Evolutionary conservation across 2,329 filamentous ascomycete species (phyloP).

Genomic region (Huntiella decipiens): DNA sequence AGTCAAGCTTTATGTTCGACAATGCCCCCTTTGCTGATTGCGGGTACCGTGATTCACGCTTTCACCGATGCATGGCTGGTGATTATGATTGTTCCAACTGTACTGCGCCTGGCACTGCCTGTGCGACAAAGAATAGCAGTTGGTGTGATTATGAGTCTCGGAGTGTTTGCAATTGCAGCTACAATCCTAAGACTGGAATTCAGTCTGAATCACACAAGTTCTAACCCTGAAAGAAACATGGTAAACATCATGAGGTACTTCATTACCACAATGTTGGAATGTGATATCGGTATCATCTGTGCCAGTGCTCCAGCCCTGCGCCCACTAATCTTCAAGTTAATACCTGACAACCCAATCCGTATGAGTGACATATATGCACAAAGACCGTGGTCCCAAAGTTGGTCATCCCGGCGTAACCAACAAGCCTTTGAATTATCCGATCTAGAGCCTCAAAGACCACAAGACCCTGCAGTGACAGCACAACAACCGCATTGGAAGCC

Average conservation of each 20-base stretch:
- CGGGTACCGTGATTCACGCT: constrained; percentile 27
- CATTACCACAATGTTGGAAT: constrained; percentile 20
- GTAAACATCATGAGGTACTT: constrained; percentile 18
- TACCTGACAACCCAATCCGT: constrained; percentile 11
- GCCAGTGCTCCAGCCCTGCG: constrained; percentile 19
- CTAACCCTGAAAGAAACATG: constrained; percentile 12
- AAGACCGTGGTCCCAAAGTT: too few relatives aligned
- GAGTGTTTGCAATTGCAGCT: constrained; percentile 19
- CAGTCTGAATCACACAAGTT: constrained; percentile 15
- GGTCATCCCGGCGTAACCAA: background rate
- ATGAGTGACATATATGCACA: background rate
- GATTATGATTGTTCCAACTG: constrained; percentile 22
- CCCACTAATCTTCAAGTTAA: constrained; percentile 16
- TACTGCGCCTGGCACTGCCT: constrained; percentile 13
- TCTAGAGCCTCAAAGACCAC: background rate
- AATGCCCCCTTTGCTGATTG: constrained; percentile 21
- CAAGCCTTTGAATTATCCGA: background rate
- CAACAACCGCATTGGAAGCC: background rate
- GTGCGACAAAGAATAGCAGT: constrained; percentile 26
- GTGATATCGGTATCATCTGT: constrained; percentile 20
- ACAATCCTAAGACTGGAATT: constrained; percentile 14
- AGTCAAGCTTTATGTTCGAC: background rate
- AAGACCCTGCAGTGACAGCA: background rate
- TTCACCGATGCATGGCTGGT: constrained; percentile 27
- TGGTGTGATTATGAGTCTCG: constrained; percentile 25